Percentiles rank a stretch among this genome's conserved stretches.
These are phyloP conservation scores for Talaromyces sp. DNA, from an alignment of 2,329 filamentous ascomycete species.

Conservation along the genomic window DNA sequence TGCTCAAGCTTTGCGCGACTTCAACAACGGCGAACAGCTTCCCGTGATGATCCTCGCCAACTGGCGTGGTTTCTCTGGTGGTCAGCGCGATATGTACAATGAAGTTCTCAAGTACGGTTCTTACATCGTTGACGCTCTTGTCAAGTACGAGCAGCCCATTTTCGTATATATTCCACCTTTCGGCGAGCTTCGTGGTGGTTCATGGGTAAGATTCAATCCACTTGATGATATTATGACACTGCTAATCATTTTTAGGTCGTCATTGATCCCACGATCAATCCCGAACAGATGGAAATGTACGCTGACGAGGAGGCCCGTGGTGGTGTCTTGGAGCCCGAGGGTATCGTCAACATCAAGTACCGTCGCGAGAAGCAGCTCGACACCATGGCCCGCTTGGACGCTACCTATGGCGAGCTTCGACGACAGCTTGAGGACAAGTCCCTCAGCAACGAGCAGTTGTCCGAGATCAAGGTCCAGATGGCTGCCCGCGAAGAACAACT, in stretches of 20 bases:
- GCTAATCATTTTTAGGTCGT: conserved; percentile 63
- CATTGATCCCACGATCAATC: conserved; percentile 97
- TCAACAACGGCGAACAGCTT: conserved; percentile 98
- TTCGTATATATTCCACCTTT: conserved; percentile 98
- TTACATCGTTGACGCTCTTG: conserved; percentile 96
- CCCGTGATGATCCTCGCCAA: conserved; percentile 99
- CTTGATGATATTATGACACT: neutral
- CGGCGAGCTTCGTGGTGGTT: conserved; percentile 95
- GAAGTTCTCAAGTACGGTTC: conserved; percentile 99
- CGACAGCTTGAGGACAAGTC: conserved; percentile 67
- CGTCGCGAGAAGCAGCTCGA: conserved; percentile 95
- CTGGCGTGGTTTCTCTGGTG: conserved; percentile 99
- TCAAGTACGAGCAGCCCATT: conserved; percentile 97
- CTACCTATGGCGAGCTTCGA: conserved; percentile 77
- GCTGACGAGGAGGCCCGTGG: conserved; percentile 91
- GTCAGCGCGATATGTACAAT: conserved; percentile 99
- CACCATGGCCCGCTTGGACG: conserved; percentile 92
- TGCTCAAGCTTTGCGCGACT: conserved; percentile 96
- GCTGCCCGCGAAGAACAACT: conserved; percentile 79
- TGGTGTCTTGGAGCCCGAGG: conserved; percentile 96
- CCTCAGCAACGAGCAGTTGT: conserved; percentile 70
- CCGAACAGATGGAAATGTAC: conserved; percentile 98
- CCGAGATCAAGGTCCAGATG: conserved; percentile 80
- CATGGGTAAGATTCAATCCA: conserved; percentile 62
- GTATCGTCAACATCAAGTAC: conserved; percentile 98